Base-by-base conservation (phyloP, 106 monocot genomes). In the Dioscorea zingiberensis region DNA sequence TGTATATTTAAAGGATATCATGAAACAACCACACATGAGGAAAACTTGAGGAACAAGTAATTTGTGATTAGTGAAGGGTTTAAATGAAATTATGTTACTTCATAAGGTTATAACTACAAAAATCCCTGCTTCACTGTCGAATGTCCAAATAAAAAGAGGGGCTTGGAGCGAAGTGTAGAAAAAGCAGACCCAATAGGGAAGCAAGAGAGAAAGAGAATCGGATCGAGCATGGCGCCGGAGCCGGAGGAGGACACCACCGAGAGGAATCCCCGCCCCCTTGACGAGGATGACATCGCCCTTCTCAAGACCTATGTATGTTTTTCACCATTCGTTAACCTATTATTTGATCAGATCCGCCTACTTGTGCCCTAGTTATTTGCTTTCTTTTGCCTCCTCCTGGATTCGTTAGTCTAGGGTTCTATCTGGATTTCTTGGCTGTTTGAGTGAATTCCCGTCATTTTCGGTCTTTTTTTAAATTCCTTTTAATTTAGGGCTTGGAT, bases 201-300 rank as follows among this genome's bases (percentile, higher is more conserved):
- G 38, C 1, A 10, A 38, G 38, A 1, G 38, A 38, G 38, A 1
- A 10, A 38, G 38, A 38, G 38, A 10, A 38, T 6, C 3, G 10
- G 38, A 38, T 38, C 38, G 59, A 59, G 16, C 55, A 94, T 94
- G 94, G 94, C 85, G 6, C 88, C 81, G 16, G 84, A 90, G 30
- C 81, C 73, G 23, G 91, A 83, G 22, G 85, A 88, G 27, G 87
- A 91, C 22, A 27, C 65, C 69, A 81, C 78, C 76, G 81, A 86
- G 73, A 92, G 86, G 88, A 98, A 89, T 76, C 97, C 86, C 1
- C 88, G 67, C 9, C 97, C 97, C 4, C 77, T 97, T n/a, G 97
- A 97, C 62, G 91, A 97, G 70, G 95, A 91, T 59, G 88, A 97
- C 66, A 91, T 97, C 64, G 95, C 91, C 5, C 85, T 97, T 13